Conservation (phyloP, 208 protist genomes). For the Novymonas esmeraldas region DNA sequence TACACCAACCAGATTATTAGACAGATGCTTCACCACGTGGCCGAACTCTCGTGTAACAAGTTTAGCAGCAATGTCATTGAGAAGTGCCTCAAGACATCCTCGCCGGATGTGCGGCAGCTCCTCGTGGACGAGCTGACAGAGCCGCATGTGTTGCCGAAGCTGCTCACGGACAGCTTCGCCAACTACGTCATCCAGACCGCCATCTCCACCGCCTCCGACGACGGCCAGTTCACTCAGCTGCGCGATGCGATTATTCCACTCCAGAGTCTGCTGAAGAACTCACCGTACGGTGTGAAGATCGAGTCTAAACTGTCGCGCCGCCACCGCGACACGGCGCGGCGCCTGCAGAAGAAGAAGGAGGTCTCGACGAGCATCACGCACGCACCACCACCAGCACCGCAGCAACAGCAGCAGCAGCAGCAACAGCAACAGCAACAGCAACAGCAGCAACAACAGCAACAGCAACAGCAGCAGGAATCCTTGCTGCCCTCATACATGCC, state of each 20-base stretch:
- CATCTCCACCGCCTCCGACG: conserved; percentile 88
- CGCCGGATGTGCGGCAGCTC: conserved; percentile 77
- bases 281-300: conserved; percentile 97
- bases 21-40: conserved; percentile 92
- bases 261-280: conserved; percentile 94
- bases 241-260: conserved; percentile 95
- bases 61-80: conserved; percentile 99
- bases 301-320: conserved; percentile 90
- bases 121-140: conserved; percentile 97
- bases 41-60: conserved; percentile 96
- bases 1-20: conserved; percentile 91
- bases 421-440: conserved; percentile 25
- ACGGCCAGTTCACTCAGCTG: conserved; percentile 92
- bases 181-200: conserved; percentile 99
- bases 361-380: conserved; percentile 8
- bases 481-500: conserved; percentile 36
- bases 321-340: conserved; percentile 59
- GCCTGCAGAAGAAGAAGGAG: conserved; percentile 53
- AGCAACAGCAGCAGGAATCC: conserved; percentile 31
- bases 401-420: too few species aligned
- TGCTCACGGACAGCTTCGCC: conserved; percentile 97
- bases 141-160: conserved; percentile 79
- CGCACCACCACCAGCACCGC: background rate
- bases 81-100: conserved; percentile 95
- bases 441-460: conserved; percentile 14